A percentile compares a stretch with the other conserved stretches of the same genome.
These are phyloP conservation scores for Viola pubescens DNA, from an alignment of 441 rosid species.

Conservation along the genomic window DNA sequence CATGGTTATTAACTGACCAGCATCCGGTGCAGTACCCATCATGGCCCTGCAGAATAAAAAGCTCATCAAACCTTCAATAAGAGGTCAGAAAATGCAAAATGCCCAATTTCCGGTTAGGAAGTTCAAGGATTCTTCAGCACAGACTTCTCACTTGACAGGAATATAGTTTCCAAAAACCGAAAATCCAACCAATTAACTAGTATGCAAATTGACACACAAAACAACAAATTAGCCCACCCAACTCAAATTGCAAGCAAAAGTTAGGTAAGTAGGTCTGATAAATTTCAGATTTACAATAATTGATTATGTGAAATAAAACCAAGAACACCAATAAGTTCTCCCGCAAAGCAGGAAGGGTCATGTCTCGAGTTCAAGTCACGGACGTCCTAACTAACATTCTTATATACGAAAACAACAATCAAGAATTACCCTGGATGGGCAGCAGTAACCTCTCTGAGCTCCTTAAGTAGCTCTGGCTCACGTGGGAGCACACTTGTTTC, in stretches of 20 bases:
- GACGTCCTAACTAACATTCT: too few relatives aligned
- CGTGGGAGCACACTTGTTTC: constrained; percentile 52
- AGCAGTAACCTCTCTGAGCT: constrained; percentile 37
- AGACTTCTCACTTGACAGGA: not conserved
- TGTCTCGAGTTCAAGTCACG: too few relatives aligned
- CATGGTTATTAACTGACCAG: constrained; percentile 76
- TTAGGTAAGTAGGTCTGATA: too few relatives aligned
- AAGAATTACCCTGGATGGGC: constrained; percentile 33
- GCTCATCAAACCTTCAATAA: not conserved
- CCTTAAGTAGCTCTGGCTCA: constrained; percentile 41
- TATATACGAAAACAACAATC: too few relatives aligned
- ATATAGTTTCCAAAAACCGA: not conserved
- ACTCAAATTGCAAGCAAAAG: too few relatives aligned
- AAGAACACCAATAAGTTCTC: too few relatives aligned
- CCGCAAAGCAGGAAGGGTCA: too few relatives aligned
- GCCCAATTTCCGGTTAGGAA: not conserved
- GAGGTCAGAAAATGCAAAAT: not conserved
- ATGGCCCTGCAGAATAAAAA: constrained; percentile 34
- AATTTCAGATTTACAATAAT: too few relatives aligned
- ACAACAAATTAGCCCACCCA: too few relatives aligned
- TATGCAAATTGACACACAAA: too few relatives aligned
- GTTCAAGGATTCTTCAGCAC: not conserved
- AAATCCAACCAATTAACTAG: too few relatives aligned
- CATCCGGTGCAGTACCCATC: constrained; percentile 82
- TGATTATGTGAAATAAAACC: too few relatives aligned